These are phyloP conservation scores for Croton setiger DNA, from an alignment of 441 rosid species.

Conservation along the genomic window DNA sequence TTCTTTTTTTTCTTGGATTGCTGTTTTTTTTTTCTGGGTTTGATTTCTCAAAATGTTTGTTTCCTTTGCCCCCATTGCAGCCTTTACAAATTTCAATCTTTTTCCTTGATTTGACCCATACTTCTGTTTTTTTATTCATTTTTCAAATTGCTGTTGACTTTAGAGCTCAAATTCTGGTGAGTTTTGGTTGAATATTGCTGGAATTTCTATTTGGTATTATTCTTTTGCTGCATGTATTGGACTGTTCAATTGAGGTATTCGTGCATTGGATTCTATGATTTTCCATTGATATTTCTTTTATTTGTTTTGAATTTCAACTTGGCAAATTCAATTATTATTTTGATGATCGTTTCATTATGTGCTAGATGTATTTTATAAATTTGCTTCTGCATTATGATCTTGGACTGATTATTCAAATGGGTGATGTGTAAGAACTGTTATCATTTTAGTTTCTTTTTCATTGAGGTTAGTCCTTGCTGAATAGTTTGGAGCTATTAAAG, in stretches of 20 bases:
- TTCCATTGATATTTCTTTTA: not conserved
- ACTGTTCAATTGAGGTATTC: conserved; percentile 11
- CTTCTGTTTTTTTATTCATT: not conserved
- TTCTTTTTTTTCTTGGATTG: not conserved
- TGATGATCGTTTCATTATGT: not conserved
- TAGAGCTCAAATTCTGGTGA: not conserved
- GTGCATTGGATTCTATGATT: not conserved
- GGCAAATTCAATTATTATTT: not conserved
- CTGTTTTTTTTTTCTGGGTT: not conserved
- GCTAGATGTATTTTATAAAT: not conserved
- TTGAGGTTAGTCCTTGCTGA: not conserved
- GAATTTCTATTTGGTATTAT: not conserved
- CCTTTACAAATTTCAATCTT: not conserved
- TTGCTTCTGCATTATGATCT: conserved; percentile 3
- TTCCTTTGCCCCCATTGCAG: conserved; percentile 3
- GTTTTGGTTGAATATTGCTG: not conserved
- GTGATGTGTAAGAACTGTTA: not conserved
- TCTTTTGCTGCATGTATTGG: not conserved
- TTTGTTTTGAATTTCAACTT: not conserved
- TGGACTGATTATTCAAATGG: conserved; percentile 7
- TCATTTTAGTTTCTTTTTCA: not conserved
- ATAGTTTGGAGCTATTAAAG: not conserved
- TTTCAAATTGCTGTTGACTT: conserved; percentile 4
- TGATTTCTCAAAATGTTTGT: not conserved
- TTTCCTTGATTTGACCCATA: not conserved